Percentiles rank a stretch among this genome's conserved stretches.
Conservation (phyloP, 2,329 filamentous ascomycete species). For the Xylariaceae sp. region DNA sequence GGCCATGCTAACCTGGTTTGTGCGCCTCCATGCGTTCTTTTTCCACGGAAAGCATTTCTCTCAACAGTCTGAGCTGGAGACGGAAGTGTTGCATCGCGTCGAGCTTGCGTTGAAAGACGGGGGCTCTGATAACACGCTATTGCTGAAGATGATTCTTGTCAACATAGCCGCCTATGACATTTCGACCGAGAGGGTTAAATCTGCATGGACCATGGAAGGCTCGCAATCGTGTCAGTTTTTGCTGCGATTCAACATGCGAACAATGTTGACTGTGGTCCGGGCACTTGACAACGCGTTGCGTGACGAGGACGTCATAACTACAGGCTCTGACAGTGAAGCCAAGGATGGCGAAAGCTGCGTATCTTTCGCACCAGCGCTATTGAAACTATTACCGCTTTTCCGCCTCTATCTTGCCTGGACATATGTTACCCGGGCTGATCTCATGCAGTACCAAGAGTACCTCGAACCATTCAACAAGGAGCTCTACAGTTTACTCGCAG, state of each 20-base stretch:
- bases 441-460: conserved; percentile 42
- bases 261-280: conserved; percentile 66
- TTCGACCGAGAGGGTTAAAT: conserved; percentile 55
- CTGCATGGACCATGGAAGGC: conserved; percentile 41
- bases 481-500: conserved; percentile 43
- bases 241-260: conserved; percentile 71
- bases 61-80: conserved; percentile 75
- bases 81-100: conserved; percentile 75
- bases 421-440: conserved; percentile 41
- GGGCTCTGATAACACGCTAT: conserved; percentile 55
- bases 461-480: conserved; percentile 42
- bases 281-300: conserved; percentile 66
- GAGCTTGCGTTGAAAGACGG: conserved; percentile 66
- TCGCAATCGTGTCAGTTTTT: conserved; percentile 58
- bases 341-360: conserved; percentile 23
- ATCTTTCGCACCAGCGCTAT: conserved; percentile 36
- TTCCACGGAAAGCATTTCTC: conserved; percentile 71
- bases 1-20: conserved; percentile 73
- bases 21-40: conserved; percentile 78
- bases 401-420: conserved; percentile 53
- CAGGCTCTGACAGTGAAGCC: conserved; percentile 22
- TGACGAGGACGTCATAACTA: conserved; percentile 34
- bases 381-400: conserved; percentile 46
- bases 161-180: conserved; percentile 81
- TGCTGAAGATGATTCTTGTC: conserved; percentile 76